Conservation (phyloP, 1,139 yeast species). For the Saccharomycopsis hybrid region DNA sequence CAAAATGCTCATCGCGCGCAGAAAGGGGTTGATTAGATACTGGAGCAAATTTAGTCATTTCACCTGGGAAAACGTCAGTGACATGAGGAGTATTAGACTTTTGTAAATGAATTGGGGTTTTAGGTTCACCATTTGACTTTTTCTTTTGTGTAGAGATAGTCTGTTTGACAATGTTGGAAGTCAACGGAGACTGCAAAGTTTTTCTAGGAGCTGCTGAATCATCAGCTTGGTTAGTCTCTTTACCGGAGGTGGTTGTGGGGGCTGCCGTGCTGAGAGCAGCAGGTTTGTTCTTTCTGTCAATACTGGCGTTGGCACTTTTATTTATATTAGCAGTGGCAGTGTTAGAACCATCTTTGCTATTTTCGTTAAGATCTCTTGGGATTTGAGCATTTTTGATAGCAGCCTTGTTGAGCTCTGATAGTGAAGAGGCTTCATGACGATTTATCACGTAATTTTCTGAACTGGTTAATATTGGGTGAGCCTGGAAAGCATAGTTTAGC, state of each 20-base stretch:
- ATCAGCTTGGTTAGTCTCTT: neutral
- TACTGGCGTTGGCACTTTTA: too few relatives aligned
- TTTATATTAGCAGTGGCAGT: too few relatives aligned
- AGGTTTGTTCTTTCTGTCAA: neutral
- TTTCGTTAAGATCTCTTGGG: too few relatives aligned
- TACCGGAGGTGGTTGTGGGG: neutral
- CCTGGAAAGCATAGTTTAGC: conserved; percentile 17
- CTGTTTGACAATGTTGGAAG: conserved; percentile 18
- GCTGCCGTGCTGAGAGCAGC: neutral
- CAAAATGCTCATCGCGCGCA: conserved; percentile 44
- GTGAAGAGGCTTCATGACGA: conserved; percentile 11
- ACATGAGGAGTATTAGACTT: conserved; percentile 25
- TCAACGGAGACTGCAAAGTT: conserved; percentile 17
- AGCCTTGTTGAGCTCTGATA: conserved; percentile 11
- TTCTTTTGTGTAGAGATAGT: conserved; percentile 12
- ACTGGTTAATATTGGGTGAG: conserved; percentile 3
- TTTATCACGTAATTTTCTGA: conserved; percentile 18
- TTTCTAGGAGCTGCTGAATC: conserved; percentile 7
- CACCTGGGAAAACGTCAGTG: conserved; percentile 47
- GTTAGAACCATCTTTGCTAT: neutral
- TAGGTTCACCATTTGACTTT: conserved; percentile 17
- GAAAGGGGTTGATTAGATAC: conserved; percentile 48
- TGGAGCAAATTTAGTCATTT: conserved; percentile 44
- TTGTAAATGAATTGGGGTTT: conserved; percentile 20
- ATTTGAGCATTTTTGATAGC: conserved; percentile 11